Conservation (phyloP, 2,329 filamentous ascomycete genomes). For the Tympanopsis confertula region DNA sequence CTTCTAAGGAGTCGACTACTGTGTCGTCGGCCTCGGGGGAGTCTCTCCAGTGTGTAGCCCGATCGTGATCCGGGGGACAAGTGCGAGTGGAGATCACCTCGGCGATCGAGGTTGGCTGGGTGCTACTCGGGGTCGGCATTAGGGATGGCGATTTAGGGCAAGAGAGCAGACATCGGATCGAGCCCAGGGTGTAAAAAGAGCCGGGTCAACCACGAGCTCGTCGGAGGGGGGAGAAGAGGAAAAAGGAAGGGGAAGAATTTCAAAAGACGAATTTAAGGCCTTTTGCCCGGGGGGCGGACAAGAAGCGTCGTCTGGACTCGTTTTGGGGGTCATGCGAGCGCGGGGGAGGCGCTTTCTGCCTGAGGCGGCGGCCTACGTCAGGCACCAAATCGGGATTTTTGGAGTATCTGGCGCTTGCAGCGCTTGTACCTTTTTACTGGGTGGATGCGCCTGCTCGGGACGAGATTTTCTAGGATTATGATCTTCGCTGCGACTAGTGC, state of each 20-base stretch:
- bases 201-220: no score
- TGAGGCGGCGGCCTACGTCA: background rate
- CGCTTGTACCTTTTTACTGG: no score
- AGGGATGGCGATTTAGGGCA: background rate
- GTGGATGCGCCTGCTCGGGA: no score
- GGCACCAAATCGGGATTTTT: no score
- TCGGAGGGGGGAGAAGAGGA: background rate
- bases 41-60: background rate
- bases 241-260: background rate
- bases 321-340: background rate
- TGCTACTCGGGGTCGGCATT: slow-evolving; percentile 1
- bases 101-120: background rate
- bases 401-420: no score
- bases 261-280: no score
- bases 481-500: no score
- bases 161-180: slow-evolving; percentile 1
- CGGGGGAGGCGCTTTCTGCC: background rate
- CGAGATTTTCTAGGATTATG: no score
- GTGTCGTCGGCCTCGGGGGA: background rate
- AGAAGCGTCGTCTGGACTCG: background rate
- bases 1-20: no score
- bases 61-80: background rate
- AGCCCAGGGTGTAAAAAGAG: no score
- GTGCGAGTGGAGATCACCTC: background rate
- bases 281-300: no score